These are phyloP conservation scores for Curvularia spicifera DNA, from an alignment of 2,329 filamentous ascomycete genomes.

Conservation along the genomic window DNA sequence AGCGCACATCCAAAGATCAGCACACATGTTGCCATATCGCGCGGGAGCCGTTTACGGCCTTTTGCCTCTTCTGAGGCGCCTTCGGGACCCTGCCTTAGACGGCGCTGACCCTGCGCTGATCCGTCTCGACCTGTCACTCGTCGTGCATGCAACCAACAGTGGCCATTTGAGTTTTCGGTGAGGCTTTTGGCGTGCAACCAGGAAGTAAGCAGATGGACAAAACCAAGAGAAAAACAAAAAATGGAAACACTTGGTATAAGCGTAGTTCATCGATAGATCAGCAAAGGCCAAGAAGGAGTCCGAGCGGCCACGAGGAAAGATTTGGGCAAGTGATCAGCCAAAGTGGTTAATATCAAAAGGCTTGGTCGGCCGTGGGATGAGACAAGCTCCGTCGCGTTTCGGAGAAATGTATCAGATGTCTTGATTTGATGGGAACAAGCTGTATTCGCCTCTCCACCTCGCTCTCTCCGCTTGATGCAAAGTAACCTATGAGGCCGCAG, in stretches of 20 bases:
- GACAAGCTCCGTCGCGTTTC: constrained; percentile 10
- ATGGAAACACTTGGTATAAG: background rate
- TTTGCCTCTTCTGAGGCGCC: background rate
- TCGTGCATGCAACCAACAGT: background rate
- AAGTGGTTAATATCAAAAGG: constrained; percentile 14
- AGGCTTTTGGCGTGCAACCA: background rate
- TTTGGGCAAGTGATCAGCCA: constrained; percentile 24
- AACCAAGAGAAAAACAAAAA: background rate
- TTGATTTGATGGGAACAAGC: background rate
- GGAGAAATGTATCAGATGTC: constrained; percentile 8
- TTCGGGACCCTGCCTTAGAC: constrained; percentile 11
- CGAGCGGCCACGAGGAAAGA: constrained; percentile 28
- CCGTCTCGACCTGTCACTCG: background rate
- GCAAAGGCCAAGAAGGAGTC: constrained; percentile 7
- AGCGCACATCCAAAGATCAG: constrained; percentile 3
- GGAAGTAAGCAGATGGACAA: background rate
- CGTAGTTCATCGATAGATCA: background rate
- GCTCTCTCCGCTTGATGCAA: background rate
- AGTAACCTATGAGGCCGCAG: constrained; percentile 3
- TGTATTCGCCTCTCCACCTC: background rate
- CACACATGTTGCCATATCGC: constrained; percentile 4
- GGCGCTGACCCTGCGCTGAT: constrained; percentile 17
- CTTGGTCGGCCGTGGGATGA: constrained; percentile 29
- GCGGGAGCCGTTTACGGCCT: constrained; percentile 7
- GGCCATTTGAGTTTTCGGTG: background rate